Percentiles rank a stretch among this genome's conserved stretches.
Evolutionary conservation across 2,329 filamentous ascomycete species (phyloP).

Genomic region (Penicillium sp.): DNA sequence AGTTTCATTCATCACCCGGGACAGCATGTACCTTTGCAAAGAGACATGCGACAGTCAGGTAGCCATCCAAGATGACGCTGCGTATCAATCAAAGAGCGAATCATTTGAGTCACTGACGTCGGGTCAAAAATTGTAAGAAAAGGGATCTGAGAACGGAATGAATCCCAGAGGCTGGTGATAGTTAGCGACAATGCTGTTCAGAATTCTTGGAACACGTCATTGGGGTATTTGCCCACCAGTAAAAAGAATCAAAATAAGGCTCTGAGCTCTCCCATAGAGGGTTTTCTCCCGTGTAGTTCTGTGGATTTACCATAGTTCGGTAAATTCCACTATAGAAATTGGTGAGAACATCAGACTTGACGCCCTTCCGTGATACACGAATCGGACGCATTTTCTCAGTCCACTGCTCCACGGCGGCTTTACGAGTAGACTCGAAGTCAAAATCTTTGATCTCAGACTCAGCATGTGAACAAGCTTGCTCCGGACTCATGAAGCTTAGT

Average conservation of each 20-base stretch:
- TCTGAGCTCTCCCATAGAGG: slow-evolving; percentile 58
- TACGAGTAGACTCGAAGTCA: slow-evolving; percentile 52
- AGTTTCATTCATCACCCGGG: neutral
- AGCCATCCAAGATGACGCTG: slow-evolving; percentile 65
- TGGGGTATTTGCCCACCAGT: slow-evolving; percentile 48
- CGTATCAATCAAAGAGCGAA: slow-evolving; percentile 64
- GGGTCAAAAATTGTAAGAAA: slow-evolving; percentile 65
- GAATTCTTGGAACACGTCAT: no score
- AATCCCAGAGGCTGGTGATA: slow-evolving; percentile 56
- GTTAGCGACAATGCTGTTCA: slow-evolving; percentile 11
- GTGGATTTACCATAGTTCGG: slow-evolving; percentile 62
- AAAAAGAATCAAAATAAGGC: slow-evolving; percentile 69
- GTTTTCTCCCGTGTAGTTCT: slow-evolving; percentile 68
- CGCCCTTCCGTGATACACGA: slow-evolving; percentile 30
- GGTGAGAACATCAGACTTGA: slow-evolving; percentile 34
- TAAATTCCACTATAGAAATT: slow-evolving; percentile 67
- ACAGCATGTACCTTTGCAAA: slow-evolving; percentile 49
- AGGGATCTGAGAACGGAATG: slow-evolving; percentile 61
- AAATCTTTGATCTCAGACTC: slow-evolving; percentile 61
- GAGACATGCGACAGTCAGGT: slow-evolving; percentile 67
- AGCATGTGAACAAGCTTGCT: slow-evolving; percentile 61
- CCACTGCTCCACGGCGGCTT: slow-evolving; percentile 54
- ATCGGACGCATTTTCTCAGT: slow-evolving; percentile 47
- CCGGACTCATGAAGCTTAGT: slow-evolving; percentile 61
- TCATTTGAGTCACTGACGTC: slow-evolving; percentile 55